Percentiles rank a stretch among this genome's conserved stretches.
Evolutionary conservation across 345 rosid species (phyloP).

Genomic region (Orychophragmus violaceus): DNA sequence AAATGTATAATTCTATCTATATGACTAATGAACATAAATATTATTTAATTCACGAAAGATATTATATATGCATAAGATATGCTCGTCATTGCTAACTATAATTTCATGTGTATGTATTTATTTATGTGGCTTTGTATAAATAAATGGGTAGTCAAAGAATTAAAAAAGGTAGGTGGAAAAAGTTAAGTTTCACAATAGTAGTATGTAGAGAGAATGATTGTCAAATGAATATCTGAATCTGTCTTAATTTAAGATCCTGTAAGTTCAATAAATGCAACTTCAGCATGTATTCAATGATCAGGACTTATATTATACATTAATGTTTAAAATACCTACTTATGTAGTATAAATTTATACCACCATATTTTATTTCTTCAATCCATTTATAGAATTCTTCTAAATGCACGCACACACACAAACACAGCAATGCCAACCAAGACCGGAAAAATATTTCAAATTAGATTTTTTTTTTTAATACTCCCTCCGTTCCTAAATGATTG

Average conservation of each 20-base stretch:
- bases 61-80: not conserved
- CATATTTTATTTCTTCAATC: constrained; percentile 2
- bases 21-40: not conserved
- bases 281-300: constrained; percentile 37
- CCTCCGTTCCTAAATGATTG: too few relatives aligned
- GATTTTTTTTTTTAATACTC: not conserved
- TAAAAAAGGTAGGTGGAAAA: constrained; percentile 26
- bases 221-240: constrained; percentile 32
- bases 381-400: constrained; percentile 21
- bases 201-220: constrained; percentile 28
- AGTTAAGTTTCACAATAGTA: constrained; percentile 12
- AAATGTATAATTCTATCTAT: not conserved
- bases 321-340: not conserved
- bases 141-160: constrained; percentile 4
- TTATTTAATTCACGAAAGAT: not conserved
- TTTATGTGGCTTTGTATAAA: not conserved
- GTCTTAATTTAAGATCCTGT: constrained; percentile 27
- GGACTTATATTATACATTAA: constrained; percentile 4
- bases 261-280: constrained; percentile 53
- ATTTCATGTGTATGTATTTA: not conserved
- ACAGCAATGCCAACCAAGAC: constrained; percentile 21
- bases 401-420: constrained; percentile 27
- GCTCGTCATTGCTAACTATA: not conserved
- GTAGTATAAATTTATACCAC: not conserved
- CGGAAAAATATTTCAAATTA: not conserved